A percentile compares a stretch with the other conserved stretches of the same genome.
phyloP scores from a whole-genome alignment of 2,329 filamentous ascomycete genomes.

The Cadophora sp. region DNA sequence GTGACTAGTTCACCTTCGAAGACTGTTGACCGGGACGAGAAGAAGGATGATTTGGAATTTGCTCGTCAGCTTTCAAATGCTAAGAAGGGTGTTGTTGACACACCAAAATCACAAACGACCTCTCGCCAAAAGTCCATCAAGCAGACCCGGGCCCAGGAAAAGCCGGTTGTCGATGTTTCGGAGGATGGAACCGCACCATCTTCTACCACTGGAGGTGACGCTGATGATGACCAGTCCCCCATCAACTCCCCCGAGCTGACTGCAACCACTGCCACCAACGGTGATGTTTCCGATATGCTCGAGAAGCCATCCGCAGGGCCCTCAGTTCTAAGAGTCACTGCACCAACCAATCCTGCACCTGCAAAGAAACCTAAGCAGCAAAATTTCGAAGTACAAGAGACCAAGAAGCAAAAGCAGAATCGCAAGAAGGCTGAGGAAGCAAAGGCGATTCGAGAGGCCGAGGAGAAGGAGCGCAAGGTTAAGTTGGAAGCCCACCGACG shows the following conservation, averaged over 20 bases:
- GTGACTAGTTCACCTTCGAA: constrained; percentile 14
- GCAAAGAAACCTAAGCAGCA: constrained; percentile 64
- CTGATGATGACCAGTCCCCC: constrained; percentile 81
- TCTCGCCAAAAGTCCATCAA: constrained; percentile 65
- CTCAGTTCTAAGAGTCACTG: constrained; percentile 79
- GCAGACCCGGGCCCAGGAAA: constrained; percentile 66
- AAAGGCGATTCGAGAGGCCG: constrained; percentile 76
- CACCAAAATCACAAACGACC: constrained; percentile 59
- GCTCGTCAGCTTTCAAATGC: constrained; percentile 74
- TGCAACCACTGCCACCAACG: constrained; percentile 54
- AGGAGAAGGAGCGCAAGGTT: constrained; percentile 78
- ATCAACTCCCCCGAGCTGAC: constrained; percentile 67
- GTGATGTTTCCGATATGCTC: constrained; percentile 90
- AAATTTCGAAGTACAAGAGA: constrained; percentile 69
- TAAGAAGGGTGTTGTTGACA: constrained; percentile 67
- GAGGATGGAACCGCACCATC: constrained; percentile 65
- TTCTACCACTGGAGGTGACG: constrained; percentile 76
- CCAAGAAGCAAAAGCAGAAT: constrained; percentile 96
- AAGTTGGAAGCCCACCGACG: constrained; percentile 85
- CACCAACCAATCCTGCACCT: constrained; percentile 60
- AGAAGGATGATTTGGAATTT: constrained; percentile 77
- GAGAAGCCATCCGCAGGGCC: constrained; percentile 73
- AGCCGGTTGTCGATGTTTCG: constrained; percentile 48
- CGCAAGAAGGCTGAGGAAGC: constrained; percentile 84
- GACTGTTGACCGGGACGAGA: constrained; percentile 47